Percentiles rank a stretch among this genome's conserved stretches.
These are phyloP conservation scores for Purpureocillium takamizusanense DNA, from an alignment of 2,329 filamentous ascomycete species.

Conservation along the genomic window DNA sequence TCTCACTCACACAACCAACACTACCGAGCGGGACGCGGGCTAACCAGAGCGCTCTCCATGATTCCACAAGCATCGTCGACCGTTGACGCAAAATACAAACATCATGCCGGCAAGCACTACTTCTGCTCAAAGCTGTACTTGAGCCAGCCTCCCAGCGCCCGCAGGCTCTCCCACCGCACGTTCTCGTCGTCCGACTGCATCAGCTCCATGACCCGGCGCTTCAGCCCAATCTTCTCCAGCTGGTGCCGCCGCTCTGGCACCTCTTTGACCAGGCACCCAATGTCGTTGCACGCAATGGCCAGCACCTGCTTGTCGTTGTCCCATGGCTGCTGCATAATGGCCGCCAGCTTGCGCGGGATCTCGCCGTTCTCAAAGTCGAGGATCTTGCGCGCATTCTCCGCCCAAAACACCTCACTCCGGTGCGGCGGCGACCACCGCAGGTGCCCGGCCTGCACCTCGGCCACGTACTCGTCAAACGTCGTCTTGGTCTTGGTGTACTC, in stretches of 20 bases:
- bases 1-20: too few species aligned
- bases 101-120: constrained; percentile 6
- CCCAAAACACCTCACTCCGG: constrained; percentile 80
- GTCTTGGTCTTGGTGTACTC: constrained; percentile 63
- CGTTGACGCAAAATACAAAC: background rate
- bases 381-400: constrained; percentile 81
- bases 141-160: constrained; percentile 62
- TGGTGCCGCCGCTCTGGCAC: constrained; percentile 74
- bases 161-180: constrained; percentile 86
- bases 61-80: background rate
- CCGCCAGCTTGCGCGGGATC: constrained; percentile 71
- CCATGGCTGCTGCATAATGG: constrained; percentile 68
- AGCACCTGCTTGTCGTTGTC: constrained; percentile 79
- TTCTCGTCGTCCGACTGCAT: constrained; percentile 86
- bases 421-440: constrained; percentile 90
- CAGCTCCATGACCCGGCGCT: constrained; percentile 83
- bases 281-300: constrained; percentile 87
- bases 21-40: too few species aligned
- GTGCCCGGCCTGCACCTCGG: constrained; percentile 78
- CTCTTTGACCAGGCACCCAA: constrained; percentile 81
- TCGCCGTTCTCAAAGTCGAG: constrained; percentile 74
- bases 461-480: constrained; percentile 82
- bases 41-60: too few species aligned
- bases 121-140: constrained; percentile 52
- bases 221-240: constrained; percentile 77